Evolutionary conservation across 208 protist genomes (phyloP), one percentile per base, ranked within the genome.

Genomic region (Trypanosoma avium): DNA sequence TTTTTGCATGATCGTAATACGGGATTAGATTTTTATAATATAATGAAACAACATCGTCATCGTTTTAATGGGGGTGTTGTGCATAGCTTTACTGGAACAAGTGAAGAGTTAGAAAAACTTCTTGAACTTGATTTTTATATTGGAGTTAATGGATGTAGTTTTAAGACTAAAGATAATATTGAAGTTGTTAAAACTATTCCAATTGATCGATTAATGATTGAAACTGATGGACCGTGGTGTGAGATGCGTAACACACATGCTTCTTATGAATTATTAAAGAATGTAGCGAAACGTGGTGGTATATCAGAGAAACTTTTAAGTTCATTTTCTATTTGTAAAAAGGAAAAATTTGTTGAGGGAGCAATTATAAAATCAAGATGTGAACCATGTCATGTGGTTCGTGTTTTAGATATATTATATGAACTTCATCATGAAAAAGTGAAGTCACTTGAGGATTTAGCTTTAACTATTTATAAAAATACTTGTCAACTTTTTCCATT

Each of bases 201-300:
- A 26, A 48, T 95, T 3, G 75, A 97, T 43, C 60, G 82, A 17
- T 15, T 99, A 17, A 73, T 98, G 67, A 84, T 98, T 19, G 97
- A 99, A 73, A 99, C 97, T 0, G 96, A 99, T 64, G 88, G 85
- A 13, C 96, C 96, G 13, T 98, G 83, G 76, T 98, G 97, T 68
- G 93, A 97, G 29, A 86, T 99, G 2, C 81, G 92, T 30, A 81
- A 70, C 60, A 98, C 92, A 6, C 97, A 98, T 77, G 83, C 94
- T 19, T 89, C 88, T 0, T 66, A 80, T 38, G 56, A 38, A 29
- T 12, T 87, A 6, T 43, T 92, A 40, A 29, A 10, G n/a, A 53
- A 52, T 0, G 70, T 46, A 0, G 82, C 67, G 0, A 33, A 22
- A 4, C 53, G 48, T 30, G 48, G 61, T 61, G 52, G 77, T 15